Base-by-base conservation (phyloP, 495 filamentous ascomycete species). In the Xeromyces bisporus region DNA sequence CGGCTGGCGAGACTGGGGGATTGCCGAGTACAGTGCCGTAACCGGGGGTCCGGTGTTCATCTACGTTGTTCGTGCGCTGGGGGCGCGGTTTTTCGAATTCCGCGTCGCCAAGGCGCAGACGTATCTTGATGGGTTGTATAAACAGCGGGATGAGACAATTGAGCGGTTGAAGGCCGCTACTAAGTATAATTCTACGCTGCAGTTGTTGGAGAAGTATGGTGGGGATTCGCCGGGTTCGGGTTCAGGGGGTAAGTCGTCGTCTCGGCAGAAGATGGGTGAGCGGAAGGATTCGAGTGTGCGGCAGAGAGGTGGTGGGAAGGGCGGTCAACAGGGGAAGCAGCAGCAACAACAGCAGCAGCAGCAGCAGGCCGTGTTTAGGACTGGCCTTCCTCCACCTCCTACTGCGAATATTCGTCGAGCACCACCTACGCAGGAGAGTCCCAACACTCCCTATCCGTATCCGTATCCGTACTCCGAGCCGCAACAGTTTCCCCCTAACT, bases 161-260 rank as follows among this genome's bases (percentile, higher is more conserved):
- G 80, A 91, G 46, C 86, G 84, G 55, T 71, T 97, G 29, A 97
- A 96, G 55, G 69, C 72, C 17, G 85, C 85, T 12, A 97, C 89
- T 20, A 92, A 80, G 47, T 97, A 91, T 57, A 78, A 93, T 53
- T 84, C 85, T 5, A 97, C 89, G 10, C 79, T 91, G 46, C 73
- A 93, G 43, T 55, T 97, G 30, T 69, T 97, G 2, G 80, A 96
- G 45, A 97, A 93, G 46, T 97, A 97, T 49, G 86, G 81, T 23
- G 80, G 71, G 0, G 28, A 21, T 21, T 21, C 20, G 9, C 20
- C 20, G 20, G n/a, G n/a, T n/a, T n/a, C n/a, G n/a, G n/a, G n/a
- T n/a, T 21, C 20, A 9, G 5, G 5, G 20, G 20, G 20, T 4
- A 21, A 21, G 20, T 21, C 20, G 20, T n/a, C n/a, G n/a, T n/a